A percentile compares a stretch with the other conserved stretches of the same genome.
phyloP scores from a whole-genome alignment of 768 basidiomycete genomes.

The Tubosaeta sp. region DNA sequence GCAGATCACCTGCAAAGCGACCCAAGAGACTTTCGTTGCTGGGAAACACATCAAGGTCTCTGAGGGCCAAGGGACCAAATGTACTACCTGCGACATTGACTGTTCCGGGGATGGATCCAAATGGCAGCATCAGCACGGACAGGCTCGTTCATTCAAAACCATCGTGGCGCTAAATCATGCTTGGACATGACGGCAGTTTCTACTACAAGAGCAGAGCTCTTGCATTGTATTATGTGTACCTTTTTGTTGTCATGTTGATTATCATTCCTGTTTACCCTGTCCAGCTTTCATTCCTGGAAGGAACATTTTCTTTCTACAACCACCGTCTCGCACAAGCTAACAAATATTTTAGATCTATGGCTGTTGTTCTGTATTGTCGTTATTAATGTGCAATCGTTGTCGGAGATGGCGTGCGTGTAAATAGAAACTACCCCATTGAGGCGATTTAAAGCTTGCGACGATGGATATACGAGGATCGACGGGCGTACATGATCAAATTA shows the following conservation, averaged over 20 bases:
- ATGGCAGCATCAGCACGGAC: slow-evolving; percentile 40
- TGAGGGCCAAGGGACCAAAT: slow-evolving; percentile 31
- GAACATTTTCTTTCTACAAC: not conserved
- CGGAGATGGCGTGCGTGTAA: not conserved
- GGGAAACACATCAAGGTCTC: slow-evolving; percentile 34
- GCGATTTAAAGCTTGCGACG: not conserved
- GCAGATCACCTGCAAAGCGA: slow-evolving; percentile 56
- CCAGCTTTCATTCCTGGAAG: slow-evolving; percentile 8
- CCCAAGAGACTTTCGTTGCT: slow-evolving; percentile 55
- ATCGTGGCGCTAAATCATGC: slow-evolving; percentile 49
- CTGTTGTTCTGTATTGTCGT: slow-evolving; percentile 19
- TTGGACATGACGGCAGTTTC: slow-evolving; percentile 1
- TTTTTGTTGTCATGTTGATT: slow-evolving; percentile 7
- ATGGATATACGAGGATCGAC: not conserved
- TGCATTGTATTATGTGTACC: slow-evolving; percentile 17
- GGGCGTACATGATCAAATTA: slow-evolving; percentile 49
- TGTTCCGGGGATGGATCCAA: slow-evolving; percentile 38
- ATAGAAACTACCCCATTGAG: not conserved
- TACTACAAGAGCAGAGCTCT: slow-evolving; percentile 10
- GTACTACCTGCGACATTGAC: slow-evolving; percentile 30
- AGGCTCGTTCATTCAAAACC: slow-evolving; percentile 40
- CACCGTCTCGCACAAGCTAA: slow-evolving; percentile 17
- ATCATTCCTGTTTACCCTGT: slow-evolving; percentile 18
- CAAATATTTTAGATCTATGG: slow-evolving; percentile 24
- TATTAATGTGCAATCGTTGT: slow-evolving; percentile 12